Conservation (phyloP, 352 stramenopile genomes). For the Globisporangium nagaii region DNA sequence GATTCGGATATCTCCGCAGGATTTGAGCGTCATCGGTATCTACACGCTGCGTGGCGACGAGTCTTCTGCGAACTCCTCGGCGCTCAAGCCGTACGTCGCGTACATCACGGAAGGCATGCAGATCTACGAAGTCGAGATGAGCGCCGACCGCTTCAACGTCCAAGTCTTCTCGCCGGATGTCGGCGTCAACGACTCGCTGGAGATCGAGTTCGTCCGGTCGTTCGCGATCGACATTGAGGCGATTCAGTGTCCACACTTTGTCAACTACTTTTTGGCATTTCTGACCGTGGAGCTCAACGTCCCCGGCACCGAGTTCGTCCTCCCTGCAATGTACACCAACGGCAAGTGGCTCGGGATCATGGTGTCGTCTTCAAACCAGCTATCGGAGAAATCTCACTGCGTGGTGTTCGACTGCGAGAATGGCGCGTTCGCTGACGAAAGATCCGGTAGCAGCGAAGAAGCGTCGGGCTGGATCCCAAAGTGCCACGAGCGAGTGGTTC, state of each 20-base stretch:
- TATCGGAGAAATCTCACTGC: slow-evolving; percentile 23
- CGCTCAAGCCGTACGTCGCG: slow-evolving; percentile 21
- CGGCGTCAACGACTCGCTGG: slow-evolving; percentile 1
- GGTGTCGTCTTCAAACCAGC: slow-evolving; percentile 13
- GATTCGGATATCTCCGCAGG: slow-evolving; percentile 18
- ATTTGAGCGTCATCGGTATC: slow-evolving; percentile 9
- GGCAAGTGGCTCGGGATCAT: slow-evolving; percentile 25
- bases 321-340: slow-evolving; percentile 40
- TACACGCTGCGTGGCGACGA: background rate
- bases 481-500: slow-evolving; percentile 22
- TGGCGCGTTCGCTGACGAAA: slow-evolving; percentile 1
- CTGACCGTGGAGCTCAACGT: slow-evolving; percentile 25
- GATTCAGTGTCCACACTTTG: slow-evolving; percentile 27
- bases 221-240: slow-evolving; percentile 36
- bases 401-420: slow-evolving; percentile 49
- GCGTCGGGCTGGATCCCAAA: background rate
- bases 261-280: slow-evolving; percentile 31
- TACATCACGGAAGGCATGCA: slow-evolving; percentile 48
- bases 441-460: background rate
- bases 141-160: slow-evolving; percentile 26
- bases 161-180: slow-evolving; percentile 27
- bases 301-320: slow-evolving; percentile 8
- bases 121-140: slow-evolving; percentile 51
- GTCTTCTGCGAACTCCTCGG: slow-evolving; percentile 1
- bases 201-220: slow-evolving; percentile 15